Evolutionary conservation across 495 filamentous ascomycete species (phyloP).

Genomic region (Tetracladium marchalianum): DNA sequence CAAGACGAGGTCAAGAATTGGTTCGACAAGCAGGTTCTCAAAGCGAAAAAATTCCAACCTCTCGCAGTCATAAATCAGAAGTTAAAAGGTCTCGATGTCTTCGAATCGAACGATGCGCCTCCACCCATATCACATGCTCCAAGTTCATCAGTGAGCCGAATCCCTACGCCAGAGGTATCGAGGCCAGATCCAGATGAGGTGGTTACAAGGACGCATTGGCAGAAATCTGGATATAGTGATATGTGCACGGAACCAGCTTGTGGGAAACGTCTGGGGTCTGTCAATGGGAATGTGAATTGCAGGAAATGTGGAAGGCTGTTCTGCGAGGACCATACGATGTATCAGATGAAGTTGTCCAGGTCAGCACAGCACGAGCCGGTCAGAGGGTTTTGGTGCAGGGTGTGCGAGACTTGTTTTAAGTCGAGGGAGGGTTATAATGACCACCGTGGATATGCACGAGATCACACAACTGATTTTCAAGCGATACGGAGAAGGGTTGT

Average conservation of each 20-base stretch:
- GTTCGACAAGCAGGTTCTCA: conserved; percentile 94
- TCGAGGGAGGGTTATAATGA: conserved; percentile 93
- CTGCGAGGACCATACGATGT: conserved; percentile 98
- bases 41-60: conserved; percentile 92
- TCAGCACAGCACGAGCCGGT: conserved; percentile 88
- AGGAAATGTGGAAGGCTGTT: conserved; percentile 86
- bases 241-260: conserved; percentile 80
- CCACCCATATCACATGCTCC: conserved; percentile 19
- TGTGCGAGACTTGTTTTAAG: conserved; percentile 98
- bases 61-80: conserved; percentile 89
- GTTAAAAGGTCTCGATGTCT: conserved; percentile 91
- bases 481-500: conserved; percentile 62
- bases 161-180: conserved; percentile 21
- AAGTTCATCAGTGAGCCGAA: conserved; percentile 20
- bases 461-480: conserved; percentile 61
- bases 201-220: conserved; percentile 84
- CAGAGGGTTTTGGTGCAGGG: conserved; percentile 83
- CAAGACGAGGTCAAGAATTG: conserved; percentile 97
- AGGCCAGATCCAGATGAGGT: conserved; percentile 80
- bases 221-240: conserved; percentile 61
- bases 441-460: conserved; percentile 56
- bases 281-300: conserved; percentile 83
- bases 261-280: conserved; percentile 62
- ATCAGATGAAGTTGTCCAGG: conserved; percentile 94
- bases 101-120: conserved; percentile 80